Percentiles rank a stretch among this genome's conserved stretches.
Conservation (phyloP, 805 yeast genomes). For the Saturnispora serradocipensis region DNA sequence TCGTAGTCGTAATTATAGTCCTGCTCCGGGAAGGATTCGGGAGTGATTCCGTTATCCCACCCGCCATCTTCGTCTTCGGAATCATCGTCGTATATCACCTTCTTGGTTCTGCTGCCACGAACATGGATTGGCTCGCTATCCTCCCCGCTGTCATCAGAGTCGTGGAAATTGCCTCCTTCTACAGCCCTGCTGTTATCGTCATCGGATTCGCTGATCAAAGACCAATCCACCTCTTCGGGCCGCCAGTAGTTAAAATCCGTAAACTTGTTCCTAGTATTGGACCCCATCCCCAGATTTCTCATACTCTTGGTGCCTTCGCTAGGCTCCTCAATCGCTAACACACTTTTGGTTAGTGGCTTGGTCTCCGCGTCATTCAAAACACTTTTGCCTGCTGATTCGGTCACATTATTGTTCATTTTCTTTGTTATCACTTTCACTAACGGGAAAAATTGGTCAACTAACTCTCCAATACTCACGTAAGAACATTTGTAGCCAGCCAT, state of each 20-base stretch:
- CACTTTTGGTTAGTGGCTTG: neutral
- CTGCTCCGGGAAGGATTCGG: neutral
- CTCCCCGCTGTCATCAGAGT: neutral
- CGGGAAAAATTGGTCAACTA: conserved; percentile 96
- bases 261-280: conserved; percentile 46
- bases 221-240: conserved; percentile 59
- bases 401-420: neutral
- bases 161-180: neutral
- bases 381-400: conserved; percentile 3
- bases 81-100: conserved; percentile 16
- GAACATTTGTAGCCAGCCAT: conserved; percentile 87
- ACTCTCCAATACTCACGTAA: conserved; percentile 81
- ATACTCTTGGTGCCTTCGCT: neutral
- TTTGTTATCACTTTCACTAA: conserved; percentile 6
- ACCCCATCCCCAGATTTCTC: conserved; percentile 7
- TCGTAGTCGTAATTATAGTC: neutral
- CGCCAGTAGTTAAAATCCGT: conserved; percentile 93
- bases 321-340: neutral
- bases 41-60: conserved; percentile 2
- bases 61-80: conserved; percentile 23
- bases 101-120: neutral
- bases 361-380: conserved; percentile 11
- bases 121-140: conserved; percentile 10
- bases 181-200: conserved; percentile 37
- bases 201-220: conserved; percentile 33